These are phyloP conservation scores for Hippophae rhamnoides DNA, from an alignment of 306 rosid genomes.

Conservation along the genomic window DNA sequence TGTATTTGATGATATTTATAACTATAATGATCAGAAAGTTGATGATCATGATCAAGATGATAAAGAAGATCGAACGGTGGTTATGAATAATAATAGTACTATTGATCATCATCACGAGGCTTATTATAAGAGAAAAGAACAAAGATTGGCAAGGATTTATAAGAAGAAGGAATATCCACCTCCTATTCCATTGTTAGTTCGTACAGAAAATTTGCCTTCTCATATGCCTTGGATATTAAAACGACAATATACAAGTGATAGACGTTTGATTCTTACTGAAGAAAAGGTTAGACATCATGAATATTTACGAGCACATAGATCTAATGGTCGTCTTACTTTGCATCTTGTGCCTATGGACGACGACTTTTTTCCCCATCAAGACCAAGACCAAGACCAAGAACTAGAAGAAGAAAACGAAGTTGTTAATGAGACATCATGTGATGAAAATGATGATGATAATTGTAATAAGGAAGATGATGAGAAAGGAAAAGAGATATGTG, in stretches of 20 bases:
- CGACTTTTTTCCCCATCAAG: conserved; percentile 1
- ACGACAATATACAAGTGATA: conserved; percentile 50
- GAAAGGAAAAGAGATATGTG: no score
- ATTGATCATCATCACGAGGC: no score
- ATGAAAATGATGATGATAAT: neutral
- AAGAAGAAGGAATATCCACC: conserved; percentile 49
- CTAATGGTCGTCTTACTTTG: conserved; percentile 62
- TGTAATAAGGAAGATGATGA: neutral
- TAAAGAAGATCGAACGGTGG: no score
- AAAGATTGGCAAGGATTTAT: neutral
- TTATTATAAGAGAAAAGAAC: neutral
- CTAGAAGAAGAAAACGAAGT: no score
- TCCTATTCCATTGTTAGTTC: conserved; percentile 44
- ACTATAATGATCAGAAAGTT: neutral
- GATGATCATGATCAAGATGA: neutral
- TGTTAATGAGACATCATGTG: neutral
- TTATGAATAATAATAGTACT: neutral
- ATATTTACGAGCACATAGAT: conserved; percentile 50
- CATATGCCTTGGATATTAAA: conserved; percentile 65
- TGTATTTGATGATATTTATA: conserved; percentile 13
- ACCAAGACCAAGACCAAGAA: neutral
- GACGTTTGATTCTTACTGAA: conserved; percentile 50
- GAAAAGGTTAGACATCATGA: conserved; percentile 55
- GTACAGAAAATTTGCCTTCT: conserved; percentile 42
- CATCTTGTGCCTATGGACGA: conserved; percentile 41